Evolutionary conservation across 192 early-diverging fungal species (phyloP).

Genomic region (Ambispora gerdemannii): DNA sequence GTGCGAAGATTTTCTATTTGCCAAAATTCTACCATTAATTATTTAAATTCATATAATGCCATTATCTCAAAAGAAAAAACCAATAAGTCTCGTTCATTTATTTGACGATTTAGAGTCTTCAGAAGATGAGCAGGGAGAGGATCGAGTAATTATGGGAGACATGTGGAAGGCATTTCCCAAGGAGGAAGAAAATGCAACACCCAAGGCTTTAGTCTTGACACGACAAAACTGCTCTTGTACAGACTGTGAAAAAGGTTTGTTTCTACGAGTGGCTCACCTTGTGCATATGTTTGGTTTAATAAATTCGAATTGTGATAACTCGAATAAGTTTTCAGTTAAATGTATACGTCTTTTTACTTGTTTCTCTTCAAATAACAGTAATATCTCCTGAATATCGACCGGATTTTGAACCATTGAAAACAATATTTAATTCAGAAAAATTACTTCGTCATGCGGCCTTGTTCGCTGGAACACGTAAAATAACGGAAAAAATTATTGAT

Average conservation of each 20-base stretch:
- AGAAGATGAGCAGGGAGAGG: neutral
- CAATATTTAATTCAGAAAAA: slow-evolving; percentile 22
- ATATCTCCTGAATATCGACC: slow-evolving; percentile 4
- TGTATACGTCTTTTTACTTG: neutral
- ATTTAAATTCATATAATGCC: neutral
- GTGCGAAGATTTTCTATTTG: neutral
- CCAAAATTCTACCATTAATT: neutral
- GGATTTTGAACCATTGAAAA: slow-evolving; percentile 4
- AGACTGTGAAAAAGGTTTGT: slow-evolving; percentile 8
- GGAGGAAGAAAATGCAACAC: slow-evolving; percentile 13
- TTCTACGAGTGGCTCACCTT: no score
- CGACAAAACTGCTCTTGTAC: slow-evolving; percentile 12
- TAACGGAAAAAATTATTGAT: slow-evolving; percentile 26
- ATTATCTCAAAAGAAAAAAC: neutral
- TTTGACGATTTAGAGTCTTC: slow-evolving; percentile 10
- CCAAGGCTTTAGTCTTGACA: neutral
- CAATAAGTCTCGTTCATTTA: neutral
- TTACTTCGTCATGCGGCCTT: slow-evolving; percentile 27
- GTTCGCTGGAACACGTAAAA: slow-evolving; percentile 28
- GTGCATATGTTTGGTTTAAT: neutral
- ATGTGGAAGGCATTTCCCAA: neutral
- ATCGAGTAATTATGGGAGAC: neutral
- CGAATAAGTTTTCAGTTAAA: neutral
- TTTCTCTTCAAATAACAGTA: neutral
- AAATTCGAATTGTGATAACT: neutral